Base-by-base conservation (phyloP, 345 rosid species). In the Citrus glauca region DNA sequence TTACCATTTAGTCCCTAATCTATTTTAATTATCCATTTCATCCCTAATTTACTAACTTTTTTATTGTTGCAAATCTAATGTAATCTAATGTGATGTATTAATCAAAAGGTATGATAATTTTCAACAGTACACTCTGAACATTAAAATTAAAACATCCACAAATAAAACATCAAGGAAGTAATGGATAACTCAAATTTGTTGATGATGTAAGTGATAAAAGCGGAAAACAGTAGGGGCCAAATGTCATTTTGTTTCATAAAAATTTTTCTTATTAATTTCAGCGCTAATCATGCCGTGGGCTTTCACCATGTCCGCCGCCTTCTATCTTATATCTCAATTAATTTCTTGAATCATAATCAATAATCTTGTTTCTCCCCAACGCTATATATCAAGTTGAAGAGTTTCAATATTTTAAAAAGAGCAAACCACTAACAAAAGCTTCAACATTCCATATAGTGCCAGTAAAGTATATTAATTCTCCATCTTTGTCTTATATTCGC, bases 281-380 rank as follows among this genome's bases (percentile, higher is more conserved):
- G 4, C 56, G 10, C 27, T 1, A 19, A 28, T 71, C 74, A 53
- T 71, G 62, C 20, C 9, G 7, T 33, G 45, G 37, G 20, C 73
- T 70, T 28, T 13, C 50, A 45, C 27, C 65, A 72, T 57, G 30
- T 56, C 75, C 4, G 53, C 66, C 66, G 75, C 75, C 66, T 57
- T 57, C 48, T 32, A 30, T 68, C 55, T 24, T 7, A 40, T 45
- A 69, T 0, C 24, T 69, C 38, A 25, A 27, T 69, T n/a, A 20
- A 69, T 20, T 9, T 35, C 32, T 72, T 57, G 50, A 56, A 30
- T 11, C 40, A 56, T 56, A 57, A 57, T 57, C 65, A 35, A 13
- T 30, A 57, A 22, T n/a, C 28, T 37, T 19, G 24, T 73, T 7
- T 37, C 65, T n/a, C 64, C 20, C 30, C 25, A n/a, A 55, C 68